Percentiles rank a stretch among this genome's conserved stretches.
Conservation (phyloP, 306 rosid genomes). For the Pyrus betulifolia region DNA sequence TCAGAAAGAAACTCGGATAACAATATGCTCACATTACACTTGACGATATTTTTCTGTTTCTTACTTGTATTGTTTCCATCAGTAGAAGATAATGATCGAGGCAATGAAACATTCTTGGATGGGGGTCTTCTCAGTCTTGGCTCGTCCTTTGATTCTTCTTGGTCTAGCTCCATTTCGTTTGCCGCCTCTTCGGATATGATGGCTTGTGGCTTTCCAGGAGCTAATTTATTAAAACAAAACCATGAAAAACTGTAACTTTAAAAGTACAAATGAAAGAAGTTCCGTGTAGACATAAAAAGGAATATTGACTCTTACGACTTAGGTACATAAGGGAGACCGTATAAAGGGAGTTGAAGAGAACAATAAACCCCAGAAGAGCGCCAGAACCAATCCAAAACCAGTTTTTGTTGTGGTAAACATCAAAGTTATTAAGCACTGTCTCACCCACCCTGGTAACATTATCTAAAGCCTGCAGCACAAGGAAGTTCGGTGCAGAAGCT, state of each 20-base stretch:
- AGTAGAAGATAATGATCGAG: slow-evolving; percentile 46
- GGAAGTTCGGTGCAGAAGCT: not conserved
- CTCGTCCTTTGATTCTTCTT: slow-evolving; percentile 43
- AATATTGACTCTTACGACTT: slow-evolving; percentile 45
- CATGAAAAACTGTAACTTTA: not conserved
- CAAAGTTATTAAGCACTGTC: slow-evolving; percentile 38
- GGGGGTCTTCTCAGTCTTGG: slow-evolving; percentile 60
- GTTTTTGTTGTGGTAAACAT: slow-evolving; percentile 31
- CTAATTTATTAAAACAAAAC: slow-evolving; percentile 31
- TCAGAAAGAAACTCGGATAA: slow-evolving; percentile 14
- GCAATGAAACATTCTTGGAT: slow-evolving; percentile 30
- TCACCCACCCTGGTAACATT: slow-evolving; percentile 35
- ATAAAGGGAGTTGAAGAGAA: slow-evolving; percentile 74
- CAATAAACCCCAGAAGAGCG: slow-evolving; percentile 49
- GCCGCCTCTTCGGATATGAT: slow-evolving; percentile 70
- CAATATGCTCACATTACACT: not conserved
- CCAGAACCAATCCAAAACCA: slow-evolving; percentile 90
- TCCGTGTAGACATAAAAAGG: slow-evolving; percentile 2
- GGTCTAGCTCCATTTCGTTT: slow-evolving; percentile 43
- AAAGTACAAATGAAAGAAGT: not conserved
- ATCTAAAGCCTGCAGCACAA: slow-evolving; percentile 37
- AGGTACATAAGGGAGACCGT: slow-evolving; percentile 79
- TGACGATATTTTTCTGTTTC: not conserved
- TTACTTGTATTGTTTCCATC: slow-evolving; percentile 74
- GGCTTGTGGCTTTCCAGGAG: slow-evolving; percentile 75